These are phyloP conservation scores for Mortierella polycephala DNA, from an alignment of 371 early-diverging fungal genomes.

Conservation along the genomic window DNA sequence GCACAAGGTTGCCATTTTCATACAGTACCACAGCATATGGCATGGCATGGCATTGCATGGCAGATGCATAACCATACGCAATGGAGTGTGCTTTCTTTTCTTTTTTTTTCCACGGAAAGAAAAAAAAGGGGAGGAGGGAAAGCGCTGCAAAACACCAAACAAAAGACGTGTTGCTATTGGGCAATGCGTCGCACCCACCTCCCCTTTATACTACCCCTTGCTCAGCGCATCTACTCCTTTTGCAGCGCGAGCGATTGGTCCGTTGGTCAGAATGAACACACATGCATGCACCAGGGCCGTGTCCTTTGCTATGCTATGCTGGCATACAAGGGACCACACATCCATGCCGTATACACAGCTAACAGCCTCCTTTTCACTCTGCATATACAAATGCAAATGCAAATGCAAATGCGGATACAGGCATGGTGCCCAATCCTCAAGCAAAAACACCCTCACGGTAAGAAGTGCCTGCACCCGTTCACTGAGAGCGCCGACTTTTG, in stretches of 20 bases:
- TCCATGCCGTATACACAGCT: not conserved
- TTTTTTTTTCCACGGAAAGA: not conserved
- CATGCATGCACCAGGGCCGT: no score
- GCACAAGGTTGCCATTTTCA: not conserved
- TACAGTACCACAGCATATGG: not conserved
- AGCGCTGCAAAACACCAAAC: no score
- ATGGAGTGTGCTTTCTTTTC: not conserved
- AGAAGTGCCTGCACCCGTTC: not conserved
- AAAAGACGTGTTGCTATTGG: not conserved
- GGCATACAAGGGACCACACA: not conserved
- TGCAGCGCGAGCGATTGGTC: not conserved
- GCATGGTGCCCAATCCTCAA: conserved; percentile 46
- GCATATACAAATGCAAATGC: not conserved
- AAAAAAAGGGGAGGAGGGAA: not conserved
- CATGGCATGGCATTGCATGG: not conserved
- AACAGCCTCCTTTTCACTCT: not conserved
- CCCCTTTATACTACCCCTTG: no score
- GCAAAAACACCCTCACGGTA: conserved; percentile 48
- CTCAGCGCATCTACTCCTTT: not conserved
- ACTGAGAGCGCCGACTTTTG: not conserved
- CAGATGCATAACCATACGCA: not conserved
- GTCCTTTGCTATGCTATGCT: not conserved
- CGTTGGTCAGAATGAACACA: not conserved
- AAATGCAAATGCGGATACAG: conserved; percentile 8
- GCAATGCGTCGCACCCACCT: not conserved